Conservation (phyloP, 768 basidiomycete genomes). For the Trametes cinnabarina region DNA sequence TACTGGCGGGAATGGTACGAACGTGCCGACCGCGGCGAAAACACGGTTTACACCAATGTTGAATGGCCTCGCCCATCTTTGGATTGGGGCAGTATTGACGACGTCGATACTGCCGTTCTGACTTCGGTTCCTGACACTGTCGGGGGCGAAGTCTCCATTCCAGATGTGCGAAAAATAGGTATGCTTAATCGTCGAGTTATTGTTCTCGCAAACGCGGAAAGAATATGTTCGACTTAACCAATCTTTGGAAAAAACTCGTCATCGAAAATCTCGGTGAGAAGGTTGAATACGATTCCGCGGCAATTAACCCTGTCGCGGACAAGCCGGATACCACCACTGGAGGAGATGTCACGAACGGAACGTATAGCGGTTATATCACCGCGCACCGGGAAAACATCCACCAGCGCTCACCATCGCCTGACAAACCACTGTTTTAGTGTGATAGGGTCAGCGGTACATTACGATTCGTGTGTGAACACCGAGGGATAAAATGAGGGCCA, state of each 20-base stretch:
- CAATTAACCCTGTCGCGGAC: too few relatives aligned
- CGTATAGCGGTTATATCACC: too few relatives aligned
- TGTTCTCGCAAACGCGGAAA: not conserved
- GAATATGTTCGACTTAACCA: not conserved
- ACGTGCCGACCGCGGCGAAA: not conserved
- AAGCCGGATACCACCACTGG: not conserved
- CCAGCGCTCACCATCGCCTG: not conserved
- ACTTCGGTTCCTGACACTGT: not conserved
- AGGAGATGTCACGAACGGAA: not conserved
- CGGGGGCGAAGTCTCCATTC: not conserved
- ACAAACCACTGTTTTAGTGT: not conserved
- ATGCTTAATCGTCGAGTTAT: not conserved
- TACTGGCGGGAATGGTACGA: conserved; percentile 23
- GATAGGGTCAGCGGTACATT: not conserved
- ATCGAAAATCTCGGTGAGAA: not conserved
- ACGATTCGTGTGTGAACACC: not conserved
- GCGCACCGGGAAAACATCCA: not conserved
- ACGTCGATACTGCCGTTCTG: not conserved
- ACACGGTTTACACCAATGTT: not conserved
- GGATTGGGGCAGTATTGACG: not conserved
- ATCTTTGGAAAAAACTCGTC: conserved; percentile 1
- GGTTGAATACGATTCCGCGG: not conserved
- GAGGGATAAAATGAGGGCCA: too few relatives aligned
- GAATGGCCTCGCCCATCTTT: not conserved
- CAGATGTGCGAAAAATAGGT: not conserved